Base-by-base conservation (phyloP, 2,329 filamentous ascomycete species). In the Diplodia intermedia region DNA sequence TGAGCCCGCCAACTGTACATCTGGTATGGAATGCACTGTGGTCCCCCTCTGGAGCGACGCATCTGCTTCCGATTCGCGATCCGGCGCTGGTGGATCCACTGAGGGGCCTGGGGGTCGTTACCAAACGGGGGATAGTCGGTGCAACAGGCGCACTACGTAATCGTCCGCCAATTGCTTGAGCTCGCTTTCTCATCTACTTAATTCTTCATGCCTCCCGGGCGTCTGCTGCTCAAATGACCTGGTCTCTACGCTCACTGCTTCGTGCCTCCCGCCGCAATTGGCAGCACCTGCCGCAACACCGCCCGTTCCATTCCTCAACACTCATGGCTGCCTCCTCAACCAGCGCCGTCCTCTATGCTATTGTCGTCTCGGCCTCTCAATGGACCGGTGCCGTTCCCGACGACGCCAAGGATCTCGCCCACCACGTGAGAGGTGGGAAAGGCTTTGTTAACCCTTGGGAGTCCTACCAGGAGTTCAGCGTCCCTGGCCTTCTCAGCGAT, bases 391-490 rank as follows among this genome's bases (percentile, higher is more conserved):
- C 77, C n/a, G 73, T 75, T 53, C 84, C 84, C 0, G 79, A 82
- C 65, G 80, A 84, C 52, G 80, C 81, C 9, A 78, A 78, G 52
- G 79, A 79, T 18, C 82, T 83, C 72, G 73, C 73, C 49, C 86
- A 88, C 78, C 85, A 87, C 78, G 73, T 81, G 67, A 83, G 84
- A 72, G 73, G 82, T 70, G 84, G 84, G 14, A 85, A 83, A 68
- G 85, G 85, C 4, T 88, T 86, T 72, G 75, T 75, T n/a, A 88
- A 88, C 75, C 86, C 86, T 0, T 88, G 86, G 86, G 79, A 83
- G 6, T 86, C 83, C n/a, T 87, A 81, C 72, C 71, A 68, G 14
- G 81, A 85, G 4, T 72, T 77, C 15, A 74, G 70, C 56, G 71
- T 65, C 7, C 72, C 70, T 33, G 53, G 75, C 18, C 78, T 86